Conservation (phyloP, 495 filamentous ascomycete genomes). For the Chaetomium fimeti region DNA sequence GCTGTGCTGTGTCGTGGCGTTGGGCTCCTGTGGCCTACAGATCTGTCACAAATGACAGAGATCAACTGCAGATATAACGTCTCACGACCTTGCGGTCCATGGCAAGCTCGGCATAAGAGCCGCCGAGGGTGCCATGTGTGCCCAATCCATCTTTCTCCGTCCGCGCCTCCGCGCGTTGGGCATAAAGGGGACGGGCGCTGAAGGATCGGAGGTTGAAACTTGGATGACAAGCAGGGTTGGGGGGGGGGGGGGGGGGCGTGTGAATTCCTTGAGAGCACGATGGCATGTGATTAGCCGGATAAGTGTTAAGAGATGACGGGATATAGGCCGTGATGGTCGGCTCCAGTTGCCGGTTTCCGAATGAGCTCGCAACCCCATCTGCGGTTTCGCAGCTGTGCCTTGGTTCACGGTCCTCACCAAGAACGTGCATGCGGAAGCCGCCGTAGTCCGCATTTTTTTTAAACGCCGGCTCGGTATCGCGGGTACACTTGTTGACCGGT, state of each 20-base stretch:
- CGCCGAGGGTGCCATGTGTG: background rate
- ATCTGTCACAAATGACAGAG: slow-evolving; percentile 30
- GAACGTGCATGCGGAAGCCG: background rate
- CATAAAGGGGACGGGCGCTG: background rate
- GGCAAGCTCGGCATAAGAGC: background rate
- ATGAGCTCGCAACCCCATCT: background rate
- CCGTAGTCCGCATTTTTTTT: background rate
- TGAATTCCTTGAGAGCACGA: background rate
- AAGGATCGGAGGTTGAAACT: background rate
- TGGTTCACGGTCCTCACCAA: background rate
- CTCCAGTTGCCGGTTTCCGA: background rate
- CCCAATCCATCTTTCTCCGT: slow-evolving; percentile 1
- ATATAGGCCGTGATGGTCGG: background rate
- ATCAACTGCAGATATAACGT: slow-evolving; percentile 19
- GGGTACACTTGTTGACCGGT: background rate
- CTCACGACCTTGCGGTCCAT: background rate
- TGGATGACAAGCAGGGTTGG: background rate
- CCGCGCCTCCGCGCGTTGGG: background rate
- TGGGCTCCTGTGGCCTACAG: slow-evolving; percentile 1
- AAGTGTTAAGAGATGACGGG: background rate
- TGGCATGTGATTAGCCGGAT: background rate
- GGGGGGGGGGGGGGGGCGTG: background rate
- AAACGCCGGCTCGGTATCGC: background rate
- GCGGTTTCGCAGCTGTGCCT: background rate
- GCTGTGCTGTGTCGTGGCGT: slow-evolving; percentile 9